Evolutionary conservation across 352 stramenopile species (phyloP), one percentile per base, ranked within the genome.

Genomic region (Pythium scleroteichum): DNA sequence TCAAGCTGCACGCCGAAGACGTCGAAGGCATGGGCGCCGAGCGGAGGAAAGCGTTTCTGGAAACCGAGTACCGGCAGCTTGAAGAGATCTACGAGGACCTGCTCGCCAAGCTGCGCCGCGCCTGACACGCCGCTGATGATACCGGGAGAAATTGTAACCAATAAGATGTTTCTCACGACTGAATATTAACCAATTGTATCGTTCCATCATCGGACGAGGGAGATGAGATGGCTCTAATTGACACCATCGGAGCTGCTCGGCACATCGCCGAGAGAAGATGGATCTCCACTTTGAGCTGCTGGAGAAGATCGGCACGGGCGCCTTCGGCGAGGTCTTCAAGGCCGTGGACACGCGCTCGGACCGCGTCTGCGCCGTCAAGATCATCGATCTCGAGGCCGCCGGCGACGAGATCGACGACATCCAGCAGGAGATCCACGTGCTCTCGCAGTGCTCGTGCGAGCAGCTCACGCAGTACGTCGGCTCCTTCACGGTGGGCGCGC

Each of bases 391-490:
- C 9, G 84, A 95, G 69, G 78, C 76, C n/a, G 86, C 82, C 6
- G 79, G 81, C 27, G 86, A 94, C 45, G 86, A 94, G 70, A 88
- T 94, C 59, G 86, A 95, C 51, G 86, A 95, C 65, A 79, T 95
- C 56, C 82, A 92, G 75, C 62, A 95, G 77, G 91, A 97, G 64
- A 97, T 97, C 59, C 60, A 90, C 19, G 87, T 97, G 62, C 71
- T 97, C 4, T 94, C 87, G 26, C 85, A 96, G 53, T 97, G 88
- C 61, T 73, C 89, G 8, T 96, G 91, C 45, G 79, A 90, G 8
- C 88, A 97, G 67, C 73, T 97, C 42, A 97, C 88, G 33, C 87
- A 85, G 62, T 97, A 97, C 65, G 83, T 88, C 32, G 88, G 82
- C 20, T 94, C 84, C 10, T 95, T 95, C 65, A 92, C 92, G 57